Percentiles rank a stretch among this genome's conserved stretches.
Conservation (phyloP, 441 rosid genomes). For the Populus trichocarpa region DNA sequence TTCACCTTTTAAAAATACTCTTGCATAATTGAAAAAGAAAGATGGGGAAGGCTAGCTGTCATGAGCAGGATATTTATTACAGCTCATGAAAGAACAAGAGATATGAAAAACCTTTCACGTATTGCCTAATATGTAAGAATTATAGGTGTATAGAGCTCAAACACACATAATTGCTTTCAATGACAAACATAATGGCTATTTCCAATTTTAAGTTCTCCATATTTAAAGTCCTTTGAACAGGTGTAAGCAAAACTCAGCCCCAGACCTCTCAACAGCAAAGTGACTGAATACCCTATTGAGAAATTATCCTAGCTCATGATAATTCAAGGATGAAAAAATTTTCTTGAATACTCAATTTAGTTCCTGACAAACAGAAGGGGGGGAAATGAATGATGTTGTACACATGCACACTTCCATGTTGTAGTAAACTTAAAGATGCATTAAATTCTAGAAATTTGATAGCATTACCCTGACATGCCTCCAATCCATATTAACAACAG, state of each 20-base stretch:
- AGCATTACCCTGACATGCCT: conserved; percentile 72
- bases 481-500: conserved; percentile 91
- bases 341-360: not conserved
- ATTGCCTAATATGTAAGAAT: too few species aligned
- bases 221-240: not conserved
- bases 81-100: not conserved
- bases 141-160: not conserved
- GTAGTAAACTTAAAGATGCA: not conserved
- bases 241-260: not conserved
- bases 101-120: not conserved
- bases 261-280: not conserved
- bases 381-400: not conserved
- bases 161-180: not conserved
- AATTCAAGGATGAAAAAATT: not conserved
- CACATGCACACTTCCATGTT: not conserved
- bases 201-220: not conserved
- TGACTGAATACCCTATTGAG: not conserved
- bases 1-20: not conserved
- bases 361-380: not conserved
- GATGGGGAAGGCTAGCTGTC: not conserved
- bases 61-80: not conserved
- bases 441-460: not conserved
- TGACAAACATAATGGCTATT: not conserved
- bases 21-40: not conserved
- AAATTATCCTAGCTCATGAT: not conserved